phyloP scores from a whole-genome alignment of 192 early-diverging fungal genomes.

The Linnemannia exigua region DNA sequence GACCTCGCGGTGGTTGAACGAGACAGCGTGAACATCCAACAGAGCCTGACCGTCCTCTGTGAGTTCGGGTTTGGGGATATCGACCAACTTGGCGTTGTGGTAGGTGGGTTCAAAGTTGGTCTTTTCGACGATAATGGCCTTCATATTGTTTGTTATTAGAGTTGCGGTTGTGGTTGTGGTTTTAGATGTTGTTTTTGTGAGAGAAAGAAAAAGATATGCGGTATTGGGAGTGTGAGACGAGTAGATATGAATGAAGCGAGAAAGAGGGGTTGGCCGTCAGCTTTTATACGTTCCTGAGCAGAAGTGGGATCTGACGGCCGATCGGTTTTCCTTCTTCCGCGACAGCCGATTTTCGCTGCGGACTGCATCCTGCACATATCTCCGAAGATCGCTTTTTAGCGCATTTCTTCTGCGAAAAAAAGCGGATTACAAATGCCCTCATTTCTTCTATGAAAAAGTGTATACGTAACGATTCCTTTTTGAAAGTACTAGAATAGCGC shows the following conservation, averaged over 20 bases:
- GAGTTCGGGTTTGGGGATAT: conserved; percentile 12
- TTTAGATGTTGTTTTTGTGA: conserved; percentile 11
- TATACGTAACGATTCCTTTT: too few species aligned
- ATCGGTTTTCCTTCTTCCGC: too few species aligned
- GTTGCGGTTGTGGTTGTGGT: conserved; percentile 8
- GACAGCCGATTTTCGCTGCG: too few species aligned
- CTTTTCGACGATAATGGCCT: conserved; percentile 8
- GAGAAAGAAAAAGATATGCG: too few species aligned
- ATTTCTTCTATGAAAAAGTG: too few species aligned
- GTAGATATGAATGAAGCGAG: conserved; percentile 12
- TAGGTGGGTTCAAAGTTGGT: conserved; percentile 11
- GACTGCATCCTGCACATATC: too few species aligned
- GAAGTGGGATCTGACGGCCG: too few species aligned
- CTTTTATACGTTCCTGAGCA: background rate
- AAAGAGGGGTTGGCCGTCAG: conserved; percentile 14
- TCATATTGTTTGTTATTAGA: conserved; percentile 12
- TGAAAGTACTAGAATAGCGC: too few species aligned
- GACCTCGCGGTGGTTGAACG: conserved; percentile 20
- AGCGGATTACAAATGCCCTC: too few species aligned
- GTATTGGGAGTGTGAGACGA: background rate
- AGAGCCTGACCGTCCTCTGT: conserved; percentile 10
- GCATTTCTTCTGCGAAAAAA: too few species aligned
- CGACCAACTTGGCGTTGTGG: conserved; percentile 13
- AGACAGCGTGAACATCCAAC: background rate
- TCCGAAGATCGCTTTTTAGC: too few species aligned